Conservation (phyloP, 768 basidiomycete genomes). For the Paxillus rubicundulus region DNA sequence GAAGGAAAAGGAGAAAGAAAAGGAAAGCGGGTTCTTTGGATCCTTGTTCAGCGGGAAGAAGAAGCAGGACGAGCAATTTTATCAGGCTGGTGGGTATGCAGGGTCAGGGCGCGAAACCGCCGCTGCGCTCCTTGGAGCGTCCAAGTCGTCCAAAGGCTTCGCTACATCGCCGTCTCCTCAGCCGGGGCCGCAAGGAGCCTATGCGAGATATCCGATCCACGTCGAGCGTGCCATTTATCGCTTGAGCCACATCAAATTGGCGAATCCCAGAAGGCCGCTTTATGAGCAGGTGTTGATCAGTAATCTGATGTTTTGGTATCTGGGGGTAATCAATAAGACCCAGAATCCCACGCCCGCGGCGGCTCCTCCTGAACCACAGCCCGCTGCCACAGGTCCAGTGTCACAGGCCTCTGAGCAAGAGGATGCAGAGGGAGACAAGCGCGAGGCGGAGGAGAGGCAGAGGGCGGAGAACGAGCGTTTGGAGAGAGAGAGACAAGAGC, state of each 20-base stretch:
- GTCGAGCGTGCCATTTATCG: constrained; percentile 98
- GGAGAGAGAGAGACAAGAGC: constrained; percentile 57
- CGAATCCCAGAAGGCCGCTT: constrained; percentile 92
- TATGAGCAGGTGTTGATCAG: constrained; percentile 96
- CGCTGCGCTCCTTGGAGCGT: constrained; percentile 78
- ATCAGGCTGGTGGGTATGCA: constrained; percentile 33
- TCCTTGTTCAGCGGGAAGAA: constrained; percentile 85
- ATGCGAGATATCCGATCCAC: constrained; percentile 93
- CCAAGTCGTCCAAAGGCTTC: constrained; percentile 72
- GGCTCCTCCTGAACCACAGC: constrained; percentile 31
- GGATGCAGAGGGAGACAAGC: constrained; percentile 34
- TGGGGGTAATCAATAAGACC: constrained; percentile 95
- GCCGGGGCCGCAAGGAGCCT: constrained; percentile 38
- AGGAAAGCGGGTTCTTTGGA: constrained; percentile 85
- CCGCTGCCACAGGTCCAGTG: constrained; percentile 17
- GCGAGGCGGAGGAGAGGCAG: constrained; percentile 40
- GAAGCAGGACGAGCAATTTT: constrained; percentile 73
- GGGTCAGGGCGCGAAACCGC: constrained; percentile 82
- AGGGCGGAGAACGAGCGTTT: constrained; percentile 40
- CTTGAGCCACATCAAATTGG: constrained; percentile 96
- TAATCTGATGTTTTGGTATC: constrained; percentile 99
- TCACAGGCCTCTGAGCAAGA: constrained; percentile 35
- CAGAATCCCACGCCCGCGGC: constrained; percentile 46
- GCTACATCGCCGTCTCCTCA: constrained; percentile 60
- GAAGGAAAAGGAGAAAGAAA: constrained; percentile 44